Evolutionary conservation across 2,329 filamentous ascomycete species (phyloP).

Genomic region (Cladorrhinum sp.): DNA sequence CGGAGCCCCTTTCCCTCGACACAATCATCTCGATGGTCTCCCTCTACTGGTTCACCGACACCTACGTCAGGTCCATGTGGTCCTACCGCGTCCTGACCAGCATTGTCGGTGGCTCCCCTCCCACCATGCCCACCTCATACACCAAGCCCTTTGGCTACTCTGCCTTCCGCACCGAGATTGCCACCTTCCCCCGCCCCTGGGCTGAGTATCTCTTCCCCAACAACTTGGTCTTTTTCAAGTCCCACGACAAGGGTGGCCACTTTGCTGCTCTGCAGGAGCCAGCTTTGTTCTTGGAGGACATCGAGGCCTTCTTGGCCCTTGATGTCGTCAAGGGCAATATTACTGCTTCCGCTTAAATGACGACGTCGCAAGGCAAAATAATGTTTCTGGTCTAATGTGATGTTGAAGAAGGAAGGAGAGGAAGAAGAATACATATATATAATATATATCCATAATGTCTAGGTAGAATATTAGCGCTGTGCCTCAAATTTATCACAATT

Average conservation of each 20-base stretch:
- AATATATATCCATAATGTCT: too few relatives aligned
- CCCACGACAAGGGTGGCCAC: slow-evolving; percentile 44
- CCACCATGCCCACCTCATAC: slow-evolving; percentile 6
- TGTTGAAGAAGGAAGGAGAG: too few relatives aligned
- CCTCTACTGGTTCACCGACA: slow-evolving; percentile 20
- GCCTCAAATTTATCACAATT: too few relatives aligned
- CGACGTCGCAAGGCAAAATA: too few relatives aligned
- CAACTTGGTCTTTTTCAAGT: slow-evolving; percentile 17
- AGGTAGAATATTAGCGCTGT: too few relatives aligned
- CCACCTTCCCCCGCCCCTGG: slow-evolving; percentile 37
- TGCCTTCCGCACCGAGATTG: slow-evolving; percentile 42
- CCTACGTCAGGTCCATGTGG: slow-evolving; percentile 19
- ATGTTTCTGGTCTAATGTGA: too few relatives aligned
- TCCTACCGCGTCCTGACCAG: slow-evolving; percentile 11
- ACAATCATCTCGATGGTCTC: slow-evolving; percentile 16
- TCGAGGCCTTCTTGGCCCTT: slow-evolving; percentile 37
- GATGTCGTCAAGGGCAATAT: not conserved
- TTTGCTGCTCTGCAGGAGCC: slow-evolving; percentile 49
- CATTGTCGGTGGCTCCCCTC: slow-evolving; percentile 26
- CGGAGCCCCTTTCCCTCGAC: slow-evolving; percentile 12
- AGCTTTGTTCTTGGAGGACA: slow-evolving; percentile 38
- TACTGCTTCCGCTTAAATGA: not conserved
- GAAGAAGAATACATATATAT: too few relatives aligned
- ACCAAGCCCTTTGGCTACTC: slow-evolving; percentile 47
- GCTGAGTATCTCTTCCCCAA: slow-evolving; percentile 20